Base-by-base conservation (phyloP, 352 stramenopile genomes). In the Globisporangium paroecandrum region DNA sequence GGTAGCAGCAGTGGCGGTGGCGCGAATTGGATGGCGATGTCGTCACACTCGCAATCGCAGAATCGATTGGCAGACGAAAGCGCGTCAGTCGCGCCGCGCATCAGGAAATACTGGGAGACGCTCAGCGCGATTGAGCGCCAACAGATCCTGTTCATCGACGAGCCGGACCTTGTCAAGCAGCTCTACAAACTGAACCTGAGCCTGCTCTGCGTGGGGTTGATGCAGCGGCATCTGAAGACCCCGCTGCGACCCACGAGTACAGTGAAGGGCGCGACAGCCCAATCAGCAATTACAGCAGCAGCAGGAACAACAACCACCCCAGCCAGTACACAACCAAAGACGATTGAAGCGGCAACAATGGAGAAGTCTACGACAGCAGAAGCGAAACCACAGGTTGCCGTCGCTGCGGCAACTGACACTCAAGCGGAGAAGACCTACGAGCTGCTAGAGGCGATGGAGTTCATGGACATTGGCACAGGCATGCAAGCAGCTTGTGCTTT, bases 171-270 rank as follows among this genome's bases (percentile, higher is more conserved):
- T 7, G 87, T 95, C 10, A 95, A 93, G 75, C 85, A 93, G 60
- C 73, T 95, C 3, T 95, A 95, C 69, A 95, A 95, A 61, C 75
- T 95, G n/a, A 95, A 95, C 25, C 66, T 93, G 57, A 93, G 85
- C 43, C 75, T 95, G 54, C 69, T 95, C 8, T 95, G 87, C 60
- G 87, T 95, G 4, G 87, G 87, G 20, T 72, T 95, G 24, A 91
- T 95, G 85, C 87, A 93, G 59, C 81, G 85, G 10, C 87, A 93
- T 49, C 76, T 95, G 59, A 93, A 91, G 75, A 77, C 72, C 1
- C 76, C 77, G 3, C 66, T 73, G 51, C 65, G 62, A 67, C 24
- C 27, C 29, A 74, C 59, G 18, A 43, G 64, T 51, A 64, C 29
- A 22, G 24, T 43, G 18, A 18, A 69, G 1, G 63, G 10, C 18